These are phyloP conservation scores for Monosporascus sp. DNA, from an alignment of 2,329 filamentous ascomycete species.

Conservation along the genomic window DNA sequence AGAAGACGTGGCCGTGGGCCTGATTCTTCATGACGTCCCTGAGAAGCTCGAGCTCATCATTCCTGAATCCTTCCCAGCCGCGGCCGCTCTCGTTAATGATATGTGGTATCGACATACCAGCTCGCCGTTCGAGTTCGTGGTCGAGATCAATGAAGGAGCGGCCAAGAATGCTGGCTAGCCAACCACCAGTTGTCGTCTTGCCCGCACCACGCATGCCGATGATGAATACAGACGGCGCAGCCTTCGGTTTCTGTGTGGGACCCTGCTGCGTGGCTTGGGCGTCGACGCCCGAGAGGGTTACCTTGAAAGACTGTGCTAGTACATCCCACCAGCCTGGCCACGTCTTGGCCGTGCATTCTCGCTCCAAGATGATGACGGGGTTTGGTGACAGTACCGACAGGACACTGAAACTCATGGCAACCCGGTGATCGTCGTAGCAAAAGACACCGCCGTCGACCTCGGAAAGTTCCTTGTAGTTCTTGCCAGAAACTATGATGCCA, in stretches of 20 bases:
- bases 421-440: conserved; percentile 96
- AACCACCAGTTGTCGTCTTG: conserved; percentile 87
- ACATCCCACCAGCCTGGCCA: conserved; percentile 99
- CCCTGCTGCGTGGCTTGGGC: conserved; percentile 23
- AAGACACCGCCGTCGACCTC: conserved; percentile 64
- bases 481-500: conserved; percentile 71
- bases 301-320: conserved; percentile 71
- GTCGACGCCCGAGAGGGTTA: conserved; percentile 71
- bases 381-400: conserved; percentile 66
- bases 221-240: conserved; percentile 73
- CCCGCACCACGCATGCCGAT: conserved; percentile 97
- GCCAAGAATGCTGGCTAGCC: conserved; percentile 71
- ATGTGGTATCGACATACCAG: conserved; percentile 75
- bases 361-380: conserved; percentile 75
- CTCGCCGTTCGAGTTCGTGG: conserved; percentile 70
- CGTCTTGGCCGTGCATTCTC: conserved; percentile 92
- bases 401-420: conserved; percentile 98
- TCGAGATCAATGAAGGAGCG: conserved; percentile 84
- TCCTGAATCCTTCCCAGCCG: conserved; percentile 87
- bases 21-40: conserved; percentile 69
- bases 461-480: conserved; percentile 39
- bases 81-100: conserved; percentile 61
- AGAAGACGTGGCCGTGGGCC: conserved; percentile 73
- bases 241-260: conserved; percentile 29
- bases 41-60: conserved; percentile 70